phyloP scores from a whole-genome alignment of 75 land plant species.

The Cupressus sempervirens region DNA sequence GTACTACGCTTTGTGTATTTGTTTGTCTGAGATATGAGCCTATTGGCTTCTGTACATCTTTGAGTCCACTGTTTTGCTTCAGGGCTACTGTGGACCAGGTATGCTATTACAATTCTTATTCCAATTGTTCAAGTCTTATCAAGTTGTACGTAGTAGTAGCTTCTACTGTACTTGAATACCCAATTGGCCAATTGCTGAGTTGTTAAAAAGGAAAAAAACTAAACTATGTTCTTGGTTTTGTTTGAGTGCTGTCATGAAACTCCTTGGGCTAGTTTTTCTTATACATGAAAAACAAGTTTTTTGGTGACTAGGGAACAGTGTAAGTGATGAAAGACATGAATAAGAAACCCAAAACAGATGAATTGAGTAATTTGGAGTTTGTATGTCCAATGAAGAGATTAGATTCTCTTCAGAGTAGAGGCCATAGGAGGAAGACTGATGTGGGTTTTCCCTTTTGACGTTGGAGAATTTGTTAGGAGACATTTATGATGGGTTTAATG shows the following conservation, averaged over 20 bases:
- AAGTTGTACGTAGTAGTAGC: not conserved
- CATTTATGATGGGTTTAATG: not conserved
- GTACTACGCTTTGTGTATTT: not conserved
- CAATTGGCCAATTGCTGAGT: not conserved
- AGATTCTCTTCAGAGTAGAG: not conserved
- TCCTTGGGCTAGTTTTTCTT: too few relatives aligned
- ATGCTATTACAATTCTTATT: not conserved
- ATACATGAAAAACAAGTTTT: too few relatives aligned
- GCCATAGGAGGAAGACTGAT: not conserved
- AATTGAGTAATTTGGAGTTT: too few relatives aligned
- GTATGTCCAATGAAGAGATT: too few relatives aligned
- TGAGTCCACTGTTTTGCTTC: not conserved
- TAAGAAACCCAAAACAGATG: too few relatives aligned
- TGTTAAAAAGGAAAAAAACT: too few relatives aligned
- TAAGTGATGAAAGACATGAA: too few relatives aligned
- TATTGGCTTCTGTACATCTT: not conserved
- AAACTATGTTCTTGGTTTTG: not conserved
- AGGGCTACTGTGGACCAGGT: not conserved
- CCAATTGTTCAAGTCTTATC: not conserved
- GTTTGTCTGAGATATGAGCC: too few relatives aligned
- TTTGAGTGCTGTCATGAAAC: not conserved
- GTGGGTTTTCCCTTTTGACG: not conserved
- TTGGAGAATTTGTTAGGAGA: not conserved
- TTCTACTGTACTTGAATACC: not conserved
- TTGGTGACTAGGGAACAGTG: too few relatives aligned